A percentile compares a stretch with the other conserved stretches of the same genome.
Evolutionary conservation across 139 green algal genomes (phyloP).

Genomic region (Dunaliella primolecta): DNA sequence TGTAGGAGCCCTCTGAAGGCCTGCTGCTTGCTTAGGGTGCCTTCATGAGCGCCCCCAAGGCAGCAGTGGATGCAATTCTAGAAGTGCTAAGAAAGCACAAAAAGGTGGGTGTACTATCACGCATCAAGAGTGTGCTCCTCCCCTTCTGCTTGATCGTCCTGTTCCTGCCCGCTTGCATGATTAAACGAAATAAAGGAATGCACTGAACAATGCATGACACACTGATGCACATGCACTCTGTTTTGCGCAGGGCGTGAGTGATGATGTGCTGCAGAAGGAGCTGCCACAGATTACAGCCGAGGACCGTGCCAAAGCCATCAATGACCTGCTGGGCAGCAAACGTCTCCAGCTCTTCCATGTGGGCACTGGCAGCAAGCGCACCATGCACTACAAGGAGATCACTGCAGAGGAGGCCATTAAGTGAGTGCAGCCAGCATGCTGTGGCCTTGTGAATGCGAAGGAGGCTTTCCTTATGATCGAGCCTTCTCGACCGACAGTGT

Average conservation of each 20-base stretch:
- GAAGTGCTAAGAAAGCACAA: conserved; percentile 3
- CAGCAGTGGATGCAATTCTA: conserved; percentile 10
- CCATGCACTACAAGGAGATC: conserved; percentile 46
- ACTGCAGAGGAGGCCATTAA: conserved; percentile 44
- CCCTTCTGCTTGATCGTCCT: no score
- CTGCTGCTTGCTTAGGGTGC: no score
- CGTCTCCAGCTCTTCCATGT: conserved; percentile 33
- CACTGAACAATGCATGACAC: no score
- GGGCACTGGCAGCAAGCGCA: conserved; percentile 17
- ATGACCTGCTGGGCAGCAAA: conserved; percentile 31
- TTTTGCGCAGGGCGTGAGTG: conserved; percentile 27
- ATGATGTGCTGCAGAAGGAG: conserved; percentile 22
- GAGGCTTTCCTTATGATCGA: no score
- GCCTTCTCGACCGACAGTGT: no score
- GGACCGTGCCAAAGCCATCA: conserved; percentile 23
- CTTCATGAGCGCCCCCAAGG: conserved; percentile 14
- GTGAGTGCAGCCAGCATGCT: no score
- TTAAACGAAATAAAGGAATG: no score
- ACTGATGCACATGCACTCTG: no score
- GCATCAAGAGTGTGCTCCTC: no score
- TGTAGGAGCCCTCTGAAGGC: no score
- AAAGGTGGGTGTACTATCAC: background rate
- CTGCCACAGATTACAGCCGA: conserved; percentile 12
- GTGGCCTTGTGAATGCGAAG: no score
- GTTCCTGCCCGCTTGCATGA: no score